Conservation (phyloP, 164 flowering plant genomes). For the Piper betle region DNA sequence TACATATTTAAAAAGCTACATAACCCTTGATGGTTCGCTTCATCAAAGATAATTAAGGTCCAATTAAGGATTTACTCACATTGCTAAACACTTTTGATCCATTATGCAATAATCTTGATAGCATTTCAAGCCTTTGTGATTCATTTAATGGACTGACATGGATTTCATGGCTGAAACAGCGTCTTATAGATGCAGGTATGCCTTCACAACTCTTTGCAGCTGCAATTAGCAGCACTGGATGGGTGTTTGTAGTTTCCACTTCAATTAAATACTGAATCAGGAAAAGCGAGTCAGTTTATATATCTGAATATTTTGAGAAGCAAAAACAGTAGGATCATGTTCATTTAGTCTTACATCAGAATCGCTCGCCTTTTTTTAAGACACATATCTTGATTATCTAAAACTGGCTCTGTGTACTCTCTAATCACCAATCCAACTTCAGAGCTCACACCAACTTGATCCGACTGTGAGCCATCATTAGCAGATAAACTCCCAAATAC, state of each 20-base stretch:
- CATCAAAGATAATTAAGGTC: background rate
- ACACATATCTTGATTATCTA: constrained; percentile 21
- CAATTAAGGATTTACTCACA: constrained; percentile 25
- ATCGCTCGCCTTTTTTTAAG: constrained; percentile 17
- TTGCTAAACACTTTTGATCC: constrained; percentile 29
- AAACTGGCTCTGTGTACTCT: constrained; percentile 49
- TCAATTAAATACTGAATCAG: constrained; percentile 24
- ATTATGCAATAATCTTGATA: constrained; percentile 43
- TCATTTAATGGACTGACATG: constrained; percentile 64
- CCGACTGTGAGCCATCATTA: constrained; percentile 48
- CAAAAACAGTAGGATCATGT: background rate
- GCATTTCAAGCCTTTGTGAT: constrained; percentile 69
- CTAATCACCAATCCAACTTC: constrained; percentile 76
- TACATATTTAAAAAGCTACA: constrained; percentile 1
- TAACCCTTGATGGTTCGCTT: background rate
- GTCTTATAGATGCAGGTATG: constrained; percentile 63
- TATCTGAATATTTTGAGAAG: background rate
- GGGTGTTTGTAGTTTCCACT: constrained; percentile 19
- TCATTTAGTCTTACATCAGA: constrained; percentile 28
- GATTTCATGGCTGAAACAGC: constrained; percentile 92
- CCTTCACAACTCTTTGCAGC: constrained; percentile 72
- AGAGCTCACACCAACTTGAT: constrained; percentile 50
- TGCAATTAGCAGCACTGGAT: constrained; percentile 60
- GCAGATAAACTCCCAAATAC: constrained; percentile 46
- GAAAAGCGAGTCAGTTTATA: background rate